Base-by-base conservation (phyloP, 2,329 filamentous ascomycete genomes). In the Ophiocordyceps sinensis region DNA sequence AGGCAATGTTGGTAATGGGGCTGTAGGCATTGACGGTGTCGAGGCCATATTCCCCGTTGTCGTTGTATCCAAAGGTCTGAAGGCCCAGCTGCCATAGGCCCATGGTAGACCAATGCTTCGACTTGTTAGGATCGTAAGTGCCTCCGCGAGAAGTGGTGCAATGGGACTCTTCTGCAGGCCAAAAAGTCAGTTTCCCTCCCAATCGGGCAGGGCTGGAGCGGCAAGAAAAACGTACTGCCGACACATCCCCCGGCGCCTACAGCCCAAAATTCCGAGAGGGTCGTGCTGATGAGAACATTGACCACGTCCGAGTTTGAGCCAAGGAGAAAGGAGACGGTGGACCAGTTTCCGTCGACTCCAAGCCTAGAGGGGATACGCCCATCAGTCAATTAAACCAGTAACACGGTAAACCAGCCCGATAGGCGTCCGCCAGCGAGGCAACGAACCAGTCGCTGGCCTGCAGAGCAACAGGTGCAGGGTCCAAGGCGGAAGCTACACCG, bases 261-360 rank as follows among this genome's bases (percentile, higher is more conserved):
- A 3, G 76, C 70, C 80, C 81, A 85, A 36, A 80, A 77, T 57
- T 85, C 80, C 30, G 82, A 83, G 35, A 79, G 67, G 12, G 73
- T 70, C 6, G 81, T 86, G 51, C 79, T 85, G 40, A 79, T 67
- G 12, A 67, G 53, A 28, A 67, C 56, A 47, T 63, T 56, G 44
- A 66, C 52, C 10, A 48, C 28, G 41, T 62, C 53, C 7, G 51
- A 51, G 10, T 57, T 49, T 17, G 62, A 58, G 72, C 66, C 50
- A 63, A 71, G 44, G 6, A 49, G 44, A 37, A 87, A 65, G 12
- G 65, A 67, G 47, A 85, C 75, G 7, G 79, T 75, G 14, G 81
- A 85, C 83, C 83, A 88, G 46, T 70, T 70, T 10, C 81, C 81
- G 54, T 85, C 80, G 47, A 73, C 67, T 38, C 77, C 77, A 45